Evolutionary conservation across 768 basidiomycete genomes (phyloP).

Genomic region (Lactarius quietus): DNA sequence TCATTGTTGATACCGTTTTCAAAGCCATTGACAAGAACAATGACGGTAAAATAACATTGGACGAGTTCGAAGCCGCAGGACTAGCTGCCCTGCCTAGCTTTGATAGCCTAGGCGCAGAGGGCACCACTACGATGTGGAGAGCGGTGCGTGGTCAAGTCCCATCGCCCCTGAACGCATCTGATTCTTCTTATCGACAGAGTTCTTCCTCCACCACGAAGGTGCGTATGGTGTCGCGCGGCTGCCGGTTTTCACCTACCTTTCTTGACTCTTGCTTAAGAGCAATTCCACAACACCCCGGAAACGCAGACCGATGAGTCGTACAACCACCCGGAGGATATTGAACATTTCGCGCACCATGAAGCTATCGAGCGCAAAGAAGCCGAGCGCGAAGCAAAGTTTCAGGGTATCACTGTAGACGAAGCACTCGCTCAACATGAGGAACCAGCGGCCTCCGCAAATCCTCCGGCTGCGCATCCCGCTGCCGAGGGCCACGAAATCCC

Average conservation of each 20-base stretch:
- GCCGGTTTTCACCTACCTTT: not conserved
- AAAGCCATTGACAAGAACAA: constrained; percentile 64
- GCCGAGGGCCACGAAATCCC: constrained; percentile 31
- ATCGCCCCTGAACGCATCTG: constrained; percentile 10
- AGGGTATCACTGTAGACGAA: constrained; percentile 78
- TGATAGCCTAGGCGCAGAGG: constrained; percentile 79
- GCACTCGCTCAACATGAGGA: constrained; percentile 48
- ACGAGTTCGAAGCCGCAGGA: constrained; percentile 72
- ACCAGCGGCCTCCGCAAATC: constrained; percentile 6
- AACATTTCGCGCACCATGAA: constrained; percentile 90
- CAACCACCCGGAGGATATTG: constrained; percentile 87
- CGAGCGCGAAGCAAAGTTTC: constrained; percentile 76
- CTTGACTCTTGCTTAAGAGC: constrained; percentile 46
- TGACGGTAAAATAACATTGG: constrained; percentile 65
- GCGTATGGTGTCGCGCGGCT: constrained; percentile 21
- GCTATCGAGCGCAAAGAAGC: constrained; percentile 81
- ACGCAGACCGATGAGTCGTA: constrained; percentile 97
- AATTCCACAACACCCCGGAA: constrained; percentile 94
- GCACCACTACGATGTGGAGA: constrained; percentile 90
- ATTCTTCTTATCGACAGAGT: constrained; percentile 47
- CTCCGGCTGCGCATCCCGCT: constrained; percentile 2
- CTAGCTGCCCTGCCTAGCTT: constrained; percentile 79
- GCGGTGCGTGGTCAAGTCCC: constrained; percentile 52
- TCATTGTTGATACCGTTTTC: constrained; percentile 71
- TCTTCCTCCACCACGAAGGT: constrained; percentile 98